Evolutionary conservation across 768 basidiomycete genomes (phyloP).

Genomic region (Lactarius sp.): DNA sequence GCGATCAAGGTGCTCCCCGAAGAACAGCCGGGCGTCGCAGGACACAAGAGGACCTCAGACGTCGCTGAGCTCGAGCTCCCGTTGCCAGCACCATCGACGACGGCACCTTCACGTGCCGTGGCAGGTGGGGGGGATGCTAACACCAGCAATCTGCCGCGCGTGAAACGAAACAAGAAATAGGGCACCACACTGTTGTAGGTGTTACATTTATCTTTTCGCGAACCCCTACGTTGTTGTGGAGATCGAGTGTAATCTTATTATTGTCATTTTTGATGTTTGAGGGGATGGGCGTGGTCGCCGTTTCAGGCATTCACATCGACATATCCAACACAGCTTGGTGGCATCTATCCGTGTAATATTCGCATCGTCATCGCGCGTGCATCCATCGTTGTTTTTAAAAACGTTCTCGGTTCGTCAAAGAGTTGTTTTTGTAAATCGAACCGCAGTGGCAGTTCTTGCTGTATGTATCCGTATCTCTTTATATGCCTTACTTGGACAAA

Average conservation of each 20-base stretch:
- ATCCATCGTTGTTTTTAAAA: not conserved
- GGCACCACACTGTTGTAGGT: too few relatives aligned
- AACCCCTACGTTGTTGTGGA: not conserved
- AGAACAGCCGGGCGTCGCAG: constrained; percentile 13
- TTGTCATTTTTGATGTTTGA: not conserved
- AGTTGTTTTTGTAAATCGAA: not conserved
- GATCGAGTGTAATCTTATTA: not conserved
- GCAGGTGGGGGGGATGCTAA: not conserved
- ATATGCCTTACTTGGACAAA: not conserved
- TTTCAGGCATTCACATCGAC: not conserved
- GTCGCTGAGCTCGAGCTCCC: constrained; percentile 27
- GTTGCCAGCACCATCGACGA: constrained; percentile 8
- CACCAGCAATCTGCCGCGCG: constrained; percentile 23
- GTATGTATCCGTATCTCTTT: constrained; percentile 1
- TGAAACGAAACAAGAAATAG: constrained; percentile 31
- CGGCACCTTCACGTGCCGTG: not conserved
- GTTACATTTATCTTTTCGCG: not conserved
- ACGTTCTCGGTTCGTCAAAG: not conserved
- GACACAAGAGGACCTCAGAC: constrained; percentile 33
- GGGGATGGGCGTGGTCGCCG: not conserved
- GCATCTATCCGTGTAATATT: not conserved
- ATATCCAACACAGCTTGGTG: not conserved
- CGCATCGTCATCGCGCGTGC: not conserved
- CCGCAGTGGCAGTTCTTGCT: not conserved
- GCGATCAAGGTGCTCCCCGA: not conserved